These are phyloP conservation scores for Lactarius sp. DNA, from an alignment of 768 basidiomycete genomes.

Conservation along the genomic window DNA sequence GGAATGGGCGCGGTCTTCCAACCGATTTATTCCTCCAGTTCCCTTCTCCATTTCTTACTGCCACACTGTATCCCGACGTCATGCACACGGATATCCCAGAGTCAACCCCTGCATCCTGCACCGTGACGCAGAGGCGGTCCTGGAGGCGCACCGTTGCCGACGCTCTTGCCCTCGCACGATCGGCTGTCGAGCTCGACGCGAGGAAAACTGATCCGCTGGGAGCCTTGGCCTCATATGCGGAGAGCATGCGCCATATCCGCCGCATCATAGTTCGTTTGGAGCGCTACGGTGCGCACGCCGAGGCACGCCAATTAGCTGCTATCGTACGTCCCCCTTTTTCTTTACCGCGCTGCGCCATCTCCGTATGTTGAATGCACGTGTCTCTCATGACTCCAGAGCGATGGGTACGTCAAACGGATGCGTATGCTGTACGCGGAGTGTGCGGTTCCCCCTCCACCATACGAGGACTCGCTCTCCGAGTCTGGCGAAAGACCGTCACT, in stretches of 20 bases:
- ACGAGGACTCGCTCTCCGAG: background rate
- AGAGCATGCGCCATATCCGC: constrained; percentile 14
- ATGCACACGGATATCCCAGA: background rate
- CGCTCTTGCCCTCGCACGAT: constrained; percentile 7
- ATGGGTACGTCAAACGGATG: constrained; percentile 15
- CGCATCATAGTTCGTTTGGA: constrained; percentile 14
- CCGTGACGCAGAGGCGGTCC: background rate
- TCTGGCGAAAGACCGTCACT: background rate
- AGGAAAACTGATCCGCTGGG: constrained; percentile 2
- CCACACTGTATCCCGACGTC: background rate
- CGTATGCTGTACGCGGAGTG: constrained; percentile 1
- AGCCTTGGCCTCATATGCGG: constrained; percentile 7
- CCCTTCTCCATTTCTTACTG: background rate
- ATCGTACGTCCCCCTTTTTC: constrained; percentile 5
- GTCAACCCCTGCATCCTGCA: background rate
- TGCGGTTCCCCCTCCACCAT: constrained; percentile 12
- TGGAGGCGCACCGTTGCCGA: constrained; percentile 17
- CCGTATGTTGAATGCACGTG: background rate
- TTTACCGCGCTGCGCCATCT: background rate
- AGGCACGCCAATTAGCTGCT: background rate
- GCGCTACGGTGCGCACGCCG: constrained; percentile 12
- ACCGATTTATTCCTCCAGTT: background rate
- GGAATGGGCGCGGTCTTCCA: too few species aligned
- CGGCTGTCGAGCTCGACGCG: constrained; percentile 16
- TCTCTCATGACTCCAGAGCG: background rate